A percentile compares a stretch with the other conserved stretches of the same genome.
Evolutionary conservation across 768 basidiomycete genomes (phyloP).

Genomic region (Naematelia encephala): DNA sequence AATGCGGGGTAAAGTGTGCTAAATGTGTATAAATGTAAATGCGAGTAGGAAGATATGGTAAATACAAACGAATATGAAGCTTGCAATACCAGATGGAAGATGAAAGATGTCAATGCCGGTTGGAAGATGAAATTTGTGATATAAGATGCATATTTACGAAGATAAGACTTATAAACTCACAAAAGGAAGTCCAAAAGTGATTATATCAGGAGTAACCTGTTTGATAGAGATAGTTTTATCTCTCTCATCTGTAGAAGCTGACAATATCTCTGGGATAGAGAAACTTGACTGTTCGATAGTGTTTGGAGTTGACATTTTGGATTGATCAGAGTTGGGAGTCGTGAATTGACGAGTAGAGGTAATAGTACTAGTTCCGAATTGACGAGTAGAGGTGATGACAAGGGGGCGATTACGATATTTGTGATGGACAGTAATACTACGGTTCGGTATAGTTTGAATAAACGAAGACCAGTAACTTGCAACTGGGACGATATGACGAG

Average conservation of each 20-base stretch:
- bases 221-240: slow-evolving; percentile 49
- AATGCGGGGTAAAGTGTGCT: too few species aligned
- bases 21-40: neutral
- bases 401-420: too few species aligned
- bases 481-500: too few species aligned
- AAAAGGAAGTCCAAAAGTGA: slow-evolving; percentile 52
- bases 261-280: neutral
- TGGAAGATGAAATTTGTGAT: neutral
- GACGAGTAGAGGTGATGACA: too few species aligned
- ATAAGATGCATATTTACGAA: neutral
- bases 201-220: slow-evolving; percentile 45
- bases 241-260: slow-evolving; percentile 14
- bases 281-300: neutral
- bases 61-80: too few species aligned
- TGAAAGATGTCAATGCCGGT: neutral
- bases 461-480: too few species aligned
- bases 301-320: too few species aligned
- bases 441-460: too few species aligned
- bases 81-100: neutral
- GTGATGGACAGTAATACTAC: too few species aligned
- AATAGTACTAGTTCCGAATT: too few species aligned
- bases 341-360: too few species aligned
- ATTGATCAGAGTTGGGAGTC: too few species aligned
- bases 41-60: neutral
- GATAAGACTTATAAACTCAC: slow-evolving; percentile 23